Percentiles rank a stretch among this genome's conserved stretches.
These are phyloP conservation scores for Aspergillus panamensis DNA, from an alignment of 495 filamentous ascomycete species.

Conservation along the genomic window DNA sequence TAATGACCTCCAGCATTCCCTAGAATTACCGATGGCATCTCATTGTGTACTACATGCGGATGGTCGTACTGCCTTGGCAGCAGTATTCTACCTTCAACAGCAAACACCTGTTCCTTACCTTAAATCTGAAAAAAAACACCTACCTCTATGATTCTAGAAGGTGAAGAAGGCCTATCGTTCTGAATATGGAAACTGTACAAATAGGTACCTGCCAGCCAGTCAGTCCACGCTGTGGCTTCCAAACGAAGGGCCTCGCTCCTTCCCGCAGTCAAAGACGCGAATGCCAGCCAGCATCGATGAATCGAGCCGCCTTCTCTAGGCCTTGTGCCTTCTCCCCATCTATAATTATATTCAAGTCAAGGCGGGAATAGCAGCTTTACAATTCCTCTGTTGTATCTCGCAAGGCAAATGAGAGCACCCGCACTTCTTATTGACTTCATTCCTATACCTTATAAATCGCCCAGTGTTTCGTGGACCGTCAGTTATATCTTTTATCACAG, in stretches of 20 bases:
- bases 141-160: too few species aligned
- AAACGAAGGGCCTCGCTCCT: background rate
- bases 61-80: too few species aligned
- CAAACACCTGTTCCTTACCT: too few species aligned
- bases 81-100: too few species aligned
- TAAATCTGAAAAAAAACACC: too few species aligned
- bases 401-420: background rate
- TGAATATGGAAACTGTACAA: background rate
- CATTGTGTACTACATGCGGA: too few species aligned
- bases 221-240: background rate
- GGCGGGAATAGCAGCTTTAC: background rate
- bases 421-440: background rate
- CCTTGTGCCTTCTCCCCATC: background rate
- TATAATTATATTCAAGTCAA: background rate
- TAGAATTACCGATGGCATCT: too few species aligned
- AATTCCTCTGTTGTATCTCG: too few species aligned
- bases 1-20: too few species aligned
- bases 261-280: background rate
- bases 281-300: too few species aligned
- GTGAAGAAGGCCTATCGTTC: background rate
- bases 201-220: background rate
- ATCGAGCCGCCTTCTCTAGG: background rate
- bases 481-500: background rate
- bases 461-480: too few species aligned
- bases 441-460: background rate